These are phyloP conservation scores for Syncephalis fuscata DNA, from an alignment of 371 early-diverging fungal genomes.

Conservation along the genomic window DNA sequence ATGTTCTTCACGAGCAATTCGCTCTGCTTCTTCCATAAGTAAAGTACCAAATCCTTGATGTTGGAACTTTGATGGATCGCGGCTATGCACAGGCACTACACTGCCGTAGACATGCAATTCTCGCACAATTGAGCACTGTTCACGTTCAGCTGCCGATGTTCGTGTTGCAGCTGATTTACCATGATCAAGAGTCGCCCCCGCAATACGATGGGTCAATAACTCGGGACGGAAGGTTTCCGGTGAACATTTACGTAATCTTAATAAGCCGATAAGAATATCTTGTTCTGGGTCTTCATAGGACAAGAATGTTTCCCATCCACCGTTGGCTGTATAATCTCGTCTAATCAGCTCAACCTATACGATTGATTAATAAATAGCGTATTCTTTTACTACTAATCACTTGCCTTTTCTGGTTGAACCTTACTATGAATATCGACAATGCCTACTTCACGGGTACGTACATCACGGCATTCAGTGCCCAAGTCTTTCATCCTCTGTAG, in stretches of 20 bases:
- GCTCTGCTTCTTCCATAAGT: constrained; percentile 98
- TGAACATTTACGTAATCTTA: constrained; percentile 95
- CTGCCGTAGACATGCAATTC: constrained; percentile 99
- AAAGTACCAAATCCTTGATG: constrained; percentile 99
- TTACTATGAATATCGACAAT: constrained; percentile 98
- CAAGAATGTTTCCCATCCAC: constrained; percentile 99
- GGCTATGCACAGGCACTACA: constrained; percentile 91
- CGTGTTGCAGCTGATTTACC: not conserved
- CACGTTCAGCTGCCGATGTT: constrained; percentile 20
- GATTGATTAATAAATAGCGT: too few species aligned
- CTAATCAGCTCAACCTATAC: constrained; percentile 96
- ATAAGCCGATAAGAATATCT: constrained; percentile 96
- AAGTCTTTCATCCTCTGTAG: constrained; percentile 96
- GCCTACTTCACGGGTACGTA: constrained; percentile 99
- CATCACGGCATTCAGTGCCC: constrained; percentile 96
- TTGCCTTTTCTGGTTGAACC: constrained; percentile 60
- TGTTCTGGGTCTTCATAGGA: constrained; percentile 98
- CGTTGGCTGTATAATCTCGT: constrained; percentile 97
- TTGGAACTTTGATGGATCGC: constrained; percentile 97
- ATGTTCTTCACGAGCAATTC: constrained; percentile 98
- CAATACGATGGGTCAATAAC: constrained; percentile 16
- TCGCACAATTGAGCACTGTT: constrained; percentile 86
- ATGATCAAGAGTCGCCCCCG: not conserved
- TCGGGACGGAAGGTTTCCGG: constrained; percentile 88
- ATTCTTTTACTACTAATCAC: not conserved